A percentile compares a stretch with the other conserved stretches of the same genome.
phyloP scores from a whole-genome alignment of 257 asterid species.

The Solanum ahanhuiri region DNA sequence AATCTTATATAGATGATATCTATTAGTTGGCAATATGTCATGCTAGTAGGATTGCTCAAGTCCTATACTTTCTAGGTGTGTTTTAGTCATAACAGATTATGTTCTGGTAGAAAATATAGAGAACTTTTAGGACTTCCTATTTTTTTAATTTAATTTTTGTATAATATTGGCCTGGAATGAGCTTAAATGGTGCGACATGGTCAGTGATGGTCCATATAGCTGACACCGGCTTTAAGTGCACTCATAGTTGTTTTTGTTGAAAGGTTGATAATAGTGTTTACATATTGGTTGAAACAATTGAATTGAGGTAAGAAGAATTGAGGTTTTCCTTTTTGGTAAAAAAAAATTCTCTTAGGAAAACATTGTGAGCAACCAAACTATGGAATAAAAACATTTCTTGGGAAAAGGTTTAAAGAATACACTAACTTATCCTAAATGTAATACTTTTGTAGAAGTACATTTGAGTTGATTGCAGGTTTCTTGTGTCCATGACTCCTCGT shows the following conservation, averaged over 20 bases:
- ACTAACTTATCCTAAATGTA: not conserved
- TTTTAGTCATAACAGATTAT: not conserved
- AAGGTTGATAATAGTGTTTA: too few relatives aligned
- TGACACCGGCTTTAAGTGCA: not conserved
- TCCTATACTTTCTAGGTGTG: not conserved
- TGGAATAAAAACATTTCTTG: not conserved
- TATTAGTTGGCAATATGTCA: not conserved
- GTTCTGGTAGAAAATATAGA: not conserved
- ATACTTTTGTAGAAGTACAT: not conserved
- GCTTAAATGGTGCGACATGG: not conserved
- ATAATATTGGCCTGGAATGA: not conserved
- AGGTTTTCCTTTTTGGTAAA: not conserved
- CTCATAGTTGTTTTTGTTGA: not conserved
- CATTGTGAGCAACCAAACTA: not conserved
- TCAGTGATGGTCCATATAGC: not conserved
- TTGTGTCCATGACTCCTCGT: not conserved
- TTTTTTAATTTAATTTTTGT: not conserved
- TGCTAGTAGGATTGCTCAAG: not conserved
- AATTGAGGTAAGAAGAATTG: not conserved
- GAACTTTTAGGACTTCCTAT: not conserved
- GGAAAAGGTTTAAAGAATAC: not conserved
- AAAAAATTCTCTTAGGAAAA: not conserved
- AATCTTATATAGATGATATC: not conserved
- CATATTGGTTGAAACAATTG: not conserved
- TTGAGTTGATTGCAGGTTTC: not conserved